phyloP scores from a whole-genome alignment of 2,329 filamentous ascomycete species.

The Fusarium sp. region DNA sequence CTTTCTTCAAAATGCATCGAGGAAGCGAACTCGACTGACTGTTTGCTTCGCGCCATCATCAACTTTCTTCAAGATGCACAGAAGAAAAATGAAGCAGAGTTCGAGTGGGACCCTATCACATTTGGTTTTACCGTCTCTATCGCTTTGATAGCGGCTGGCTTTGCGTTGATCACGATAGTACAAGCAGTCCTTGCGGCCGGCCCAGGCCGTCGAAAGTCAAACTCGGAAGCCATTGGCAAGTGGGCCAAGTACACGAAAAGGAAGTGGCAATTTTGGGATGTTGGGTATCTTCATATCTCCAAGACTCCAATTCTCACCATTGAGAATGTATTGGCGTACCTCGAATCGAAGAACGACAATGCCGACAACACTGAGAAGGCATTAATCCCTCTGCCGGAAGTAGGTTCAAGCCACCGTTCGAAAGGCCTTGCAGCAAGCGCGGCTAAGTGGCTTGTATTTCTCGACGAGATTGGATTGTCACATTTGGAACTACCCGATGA shows the following conservation, averaged over 20 bases:
- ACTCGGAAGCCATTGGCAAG: fast-evolving
- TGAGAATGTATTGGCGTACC: no score
- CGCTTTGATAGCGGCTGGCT: fast-evolving
- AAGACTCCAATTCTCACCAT: fast-evolving
- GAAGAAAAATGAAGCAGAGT: fast-evolving
- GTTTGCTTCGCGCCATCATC: not conserved
- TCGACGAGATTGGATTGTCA: not conserved
- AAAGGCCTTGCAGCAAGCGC: no score
- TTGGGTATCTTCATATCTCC: fast-evolving
- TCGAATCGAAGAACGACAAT: no score
- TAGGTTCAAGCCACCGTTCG: no score
- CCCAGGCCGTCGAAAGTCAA: not conserved
- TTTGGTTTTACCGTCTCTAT: not conserved
- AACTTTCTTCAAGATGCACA: fast-evolving
- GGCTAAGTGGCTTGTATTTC: not conserved
- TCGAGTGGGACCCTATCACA: fast-evolving
- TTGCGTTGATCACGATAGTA: not conserved
- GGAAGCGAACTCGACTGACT: not conserved
- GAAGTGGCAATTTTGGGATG: not conserved
- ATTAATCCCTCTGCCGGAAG: no score
- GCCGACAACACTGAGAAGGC: no score
- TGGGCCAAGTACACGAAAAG: fast-evolving
- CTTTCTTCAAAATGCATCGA: fast-evolving
- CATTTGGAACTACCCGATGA: fast-evolving
- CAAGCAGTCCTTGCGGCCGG: fast-evolving